These are phyloP conservation scores for Xerophyta viscosa DNA, from an alignment of 106 monocot genomes.

Conservation along the genomic window DNA sequence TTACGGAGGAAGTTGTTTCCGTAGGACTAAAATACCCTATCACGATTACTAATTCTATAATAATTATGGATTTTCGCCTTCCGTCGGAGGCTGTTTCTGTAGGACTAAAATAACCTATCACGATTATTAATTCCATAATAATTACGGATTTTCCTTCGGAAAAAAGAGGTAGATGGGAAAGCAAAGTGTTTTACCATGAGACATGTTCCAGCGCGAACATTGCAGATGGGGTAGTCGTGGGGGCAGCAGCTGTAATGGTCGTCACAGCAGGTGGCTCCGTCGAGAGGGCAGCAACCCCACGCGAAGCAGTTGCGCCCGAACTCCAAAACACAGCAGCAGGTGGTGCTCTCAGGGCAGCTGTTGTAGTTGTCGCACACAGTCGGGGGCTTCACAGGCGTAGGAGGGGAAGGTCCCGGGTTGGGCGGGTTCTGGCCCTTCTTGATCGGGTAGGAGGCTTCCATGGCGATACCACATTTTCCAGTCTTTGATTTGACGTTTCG, in stretches of 20 bases:
- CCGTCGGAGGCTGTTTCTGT: too few relatives aligned
- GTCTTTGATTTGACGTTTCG: slow-evolving; percentile 23
- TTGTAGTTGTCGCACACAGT: slow-evolving; percentile 51
- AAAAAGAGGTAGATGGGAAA: too few relatives aligned
- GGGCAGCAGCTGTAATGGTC: slow-evolving; percentile 78
- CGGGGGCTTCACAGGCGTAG: slow-evolving; percentile 30
- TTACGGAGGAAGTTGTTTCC: too few relatives aligned
- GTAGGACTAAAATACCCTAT: too few relatives aligned
- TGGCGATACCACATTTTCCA: slow-evolving; percentile 71
- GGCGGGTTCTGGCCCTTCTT: slow-evolving; percentile 60
- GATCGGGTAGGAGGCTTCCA: slow-evolving; percentile 65
- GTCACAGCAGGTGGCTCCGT: slow-evolving; percentile 58
- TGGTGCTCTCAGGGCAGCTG: slow-evolving; percentile 44
- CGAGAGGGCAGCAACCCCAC: slow-evolving; percentile 70
- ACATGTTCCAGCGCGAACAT: slow-evolving; percentile 39
- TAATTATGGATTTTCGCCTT: too few relatives aligned
- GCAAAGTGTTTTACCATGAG: slow-evolving; percentile 17
- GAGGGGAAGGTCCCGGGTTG: slow-evolving; percentile 54
- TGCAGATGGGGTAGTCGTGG: slow-evolving; percentile 56
- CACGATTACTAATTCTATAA: too few relatives aligned
- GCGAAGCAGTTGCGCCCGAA: slow-evolving; percentile 24
- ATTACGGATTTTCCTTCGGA: too few relatives aligned
- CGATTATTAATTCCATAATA: too few relatives aligned
- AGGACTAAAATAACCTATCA: too few relatives aligned
- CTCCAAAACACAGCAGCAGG: slow-evolving; percentile 58